Percentiles rank a stretch among this genome's conserved stretches.
Conservation (phyloP, 1,284 basidiomycete species). For the Sanghuangporus baumii region DNA sequence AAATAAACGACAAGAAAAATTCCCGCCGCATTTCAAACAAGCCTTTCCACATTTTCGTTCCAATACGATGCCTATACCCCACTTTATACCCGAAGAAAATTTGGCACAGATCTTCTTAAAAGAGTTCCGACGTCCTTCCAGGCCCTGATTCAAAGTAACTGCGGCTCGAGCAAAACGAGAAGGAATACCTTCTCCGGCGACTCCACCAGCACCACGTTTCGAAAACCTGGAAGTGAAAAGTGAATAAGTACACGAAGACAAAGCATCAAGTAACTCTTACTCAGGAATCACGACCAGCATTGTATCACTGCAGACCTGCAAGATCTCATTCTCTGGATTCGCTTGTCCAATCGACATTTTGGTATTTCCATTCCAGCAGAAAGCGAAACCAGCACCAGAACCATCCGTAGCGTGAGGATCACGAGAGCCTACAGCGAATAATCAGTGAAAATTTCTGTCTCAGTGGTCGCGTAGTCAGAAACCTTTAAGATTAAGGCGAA, state of each 20-base stretch:
- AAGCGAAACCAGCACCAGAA: slow-evolving; percentile 85
- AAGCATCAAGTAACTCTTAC: slow-evolving; percentile 37
- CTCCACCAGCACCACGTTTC: not conserved
- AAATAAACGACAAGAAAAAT: slow-evolving; percentile 73
- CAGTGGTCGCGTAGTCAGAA: slow-evolving; percentile 13
- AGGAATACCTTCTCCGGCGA: not conserved
- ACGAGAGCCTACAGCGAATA: slow-evolving; percentile 57
- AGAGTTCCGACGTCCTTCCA: slow-evolving; percentile 6
- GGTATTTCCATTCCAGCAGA: slow-evolving; percentile 81
- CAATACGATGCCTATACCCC: slow-evolving; percentile 81
- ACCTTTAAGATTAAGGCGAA: slow-evolving; percentile 87
- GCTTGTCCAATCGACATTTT: slow-evolving; percentile 68
- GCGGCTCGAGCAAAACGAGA: not conserved
- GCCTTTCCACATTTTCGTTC: slow-evolving; percentile 83
- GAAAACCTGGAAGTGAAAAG: slow-evolving; percentile 7
- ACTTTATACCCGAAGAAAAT: slow-evolving; percentile 84
- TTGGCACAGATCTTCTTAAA: slow-evolving; percentile 65
- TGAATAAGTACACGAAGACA: slow-evolving; percentile 18
- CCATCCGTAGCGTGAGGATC: slow-evolving; percentile 77
- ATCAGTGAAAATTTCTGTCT: not conserved
- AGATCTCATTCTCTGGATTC: slow-evolving; percentile 74
- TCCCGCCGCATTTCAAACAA: slow-evolving; percentile 60
- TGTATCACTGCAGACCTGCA: slow-evolving; percentile 81
- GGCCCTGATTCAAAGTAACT: not conserved
- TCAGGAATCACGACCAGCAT: slow-evolving; percentile 82